Evolutionary conservation across 2,329 filamentous ascomycete species (phyloP), one percentile per base, ranked within the genome.

Genomic region (Aplosporella prunicola): DNA sequence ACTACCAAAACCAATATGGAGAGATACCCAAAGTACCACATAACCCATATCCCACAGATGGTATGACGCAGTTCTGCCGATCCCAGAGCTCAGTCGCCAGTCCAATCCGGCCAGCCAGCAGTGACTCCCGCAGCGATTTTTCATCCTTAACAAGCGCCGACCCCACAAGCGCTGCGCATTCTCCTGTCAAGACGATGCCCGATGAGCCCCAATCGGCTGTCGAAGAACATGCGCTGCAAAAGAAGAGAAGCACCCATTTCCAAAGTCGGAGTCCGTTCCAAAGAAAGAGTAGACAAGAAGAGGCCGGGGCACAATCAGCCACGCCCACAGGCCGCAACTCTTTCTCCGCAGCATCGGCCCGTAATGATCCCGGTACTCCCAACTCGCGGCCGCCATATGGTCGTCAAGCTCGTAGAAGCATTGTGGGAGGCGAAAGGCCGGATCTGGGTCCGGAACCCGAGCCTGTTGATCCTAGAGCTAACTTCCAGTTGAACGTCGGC

Each of bases 41-140:
- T 51, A 93, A 96, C 50, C 86, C 91, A 8, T 95, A 95, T 56
- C 88, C 89, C 0, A 76, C 82, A 58, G 89, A 96, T 55, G 89
- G 88, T 4, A 96, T 96, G 87, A 95, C 89, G 0, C 93, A 96
- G 76, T 81, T 95, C 45, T 96, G 89, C 61, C 78, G 87, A 79
- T 83, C 25, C 82, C 77, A n/a, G 78, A 80, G 62, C 75, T 23
- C 34, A 17, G 71, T 72, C 15, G 77, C 73, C 29, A 80, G 76
- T 44, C 74, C 78, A 16, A 78, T 74, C 33, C 74, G 87, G 30
- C 85, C 87, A 31, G 81, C 81, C 10, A 94, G 86, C 57, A 77
- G 83, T 46, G 88, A 93, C 52, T 91, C 85, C 32, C 80, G 84
- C 48, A 96, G 89, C 60, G 89, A 95, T 46, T 84, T 85, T 55